Percentiles rank a stretch among this genome's conserved stretches.
phyloP scores from a whole-genome alignment of 257 asterid species.

The Salvia rosmarinus region DNA sequence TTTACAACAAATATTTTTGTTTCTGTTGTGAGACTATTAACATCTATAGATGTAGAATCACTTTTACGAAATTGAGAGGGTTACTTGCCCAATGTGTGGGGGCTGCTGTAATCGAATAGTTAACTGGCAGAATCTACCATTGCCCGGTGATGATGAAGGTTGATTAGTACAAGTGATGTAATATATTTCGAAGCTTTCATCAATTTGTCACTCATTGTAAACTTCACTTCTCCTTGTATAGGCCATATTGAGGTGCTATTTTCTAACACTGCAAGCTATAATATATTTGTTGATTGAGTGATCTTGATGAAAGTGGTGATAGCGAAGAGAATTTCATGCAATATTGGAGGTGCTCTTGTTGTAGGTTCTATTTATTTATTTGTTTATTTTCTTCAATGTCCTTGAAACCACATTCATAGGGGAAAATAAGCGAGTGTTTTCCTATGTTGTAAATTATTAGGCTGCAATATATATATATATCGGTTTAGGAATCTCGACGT shows the following conservation, averaged over 20 bases:
- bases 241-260: constrained; percentile 98
- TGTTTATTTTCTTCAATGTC: background rate
- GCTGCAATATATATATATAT: constrained; percentile 4
- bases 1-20: too few species aligned
- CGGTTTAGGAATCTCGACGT: background rate
- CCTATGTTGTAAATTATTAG: background rate
- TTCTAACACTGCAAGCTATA: constrained; percentile 95
- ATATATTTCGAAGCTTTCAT: constrained; percentile 7
- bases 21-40: background rate
- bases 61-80: background rate
- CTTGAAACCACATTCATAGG: background rate
- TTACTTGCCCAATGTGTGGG: constrained; percentile 44
- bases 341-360: constrained; percentile 70
- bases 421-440: background rate
- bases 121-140: constrained; percentile 76
- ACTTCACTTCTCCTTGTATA: constrained; percentile 22
- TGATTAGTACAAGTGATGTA: too few species aligned
- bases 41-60: background rate
- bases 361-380: background rate
- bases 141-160: constrained; percentile 96
- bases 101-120: constrained; percentile 84
- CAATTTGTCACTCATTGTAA: constrained; percentile 4
- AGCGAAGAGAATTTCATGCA: constrained; percentile 94
- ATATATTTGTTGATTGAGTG: constrained; percentile 96
- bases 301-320: constrained; percentile 89